Conservation (phyloP, 2,329 filamentous ascomycete genomes). For the Penicillium digitatum region DNA sequence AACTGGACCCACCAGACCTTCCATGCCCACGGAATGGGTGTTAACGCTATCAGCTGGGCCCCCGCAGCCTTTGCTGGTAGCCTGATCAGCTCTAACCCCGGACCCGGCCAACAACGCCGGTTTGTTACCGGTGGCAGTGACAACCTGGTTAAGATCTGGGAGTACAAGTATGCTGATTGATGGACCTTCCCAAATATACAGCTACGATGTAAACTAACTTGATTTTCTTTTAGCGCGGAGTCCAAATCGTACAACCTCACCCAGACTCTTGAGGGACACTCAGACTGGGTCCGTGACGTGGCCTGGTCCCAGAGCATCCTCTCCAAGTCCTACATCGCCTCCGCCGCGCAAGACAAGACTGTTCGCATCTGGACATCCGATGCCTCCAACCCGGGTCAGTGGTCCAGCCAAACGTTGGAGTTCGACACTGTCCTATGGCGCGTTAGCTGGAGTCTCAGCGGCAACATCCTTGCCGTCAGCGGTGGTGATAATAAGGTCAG, state of each 20-base stretch:
- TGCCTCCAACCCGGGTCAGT: constrained; percentile 62
- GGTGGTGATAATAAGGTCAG: constrained; percentile 95
- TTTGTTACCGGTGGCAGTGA: constrained; percentile 96
- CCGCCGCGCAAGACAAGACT: constrained; percentile 92
- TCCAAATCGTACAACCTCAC: constrained; percentile 51
- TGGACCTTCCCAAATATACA: background rate
- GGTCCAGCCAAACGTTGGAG: constrained; percentile 78
- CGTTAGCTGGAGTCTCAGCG: constrained; percentile 95
- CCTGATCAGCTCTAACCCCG: constrained; percentile 68
- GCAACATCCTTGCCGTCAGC: constrained; percentile 91
- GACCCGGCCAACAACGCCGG: constrained; percentile 63
- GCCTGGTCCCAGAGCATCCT: constrained; percentile 95
- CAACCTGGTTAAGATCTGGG: constrained; percentile 91
- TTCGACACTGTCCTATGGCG: constrained; percentile 92
- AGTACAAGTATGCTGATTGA: constrained; percentile 56
- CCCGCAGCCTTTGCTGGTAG: constrained; percentile 79
- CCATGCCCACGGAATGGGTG: constrained; percentile 85
- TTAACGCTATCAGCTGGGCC: constrained; percentile 95
- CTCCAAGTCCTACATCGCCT: constrained; percentile 94
- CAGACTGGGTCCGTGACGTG: constrained; percentile 96
- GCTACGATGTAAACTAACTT: constrained; percentile 2
- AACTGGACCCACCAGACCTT: constrained; percentile 87
- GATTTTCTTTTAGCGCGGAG: constrained; percentile 41
- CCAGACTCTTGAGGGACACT: constrained; percentile 68
- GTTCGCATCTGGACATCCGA: constrained; percentile 94